phyloP scores from a whole-genome alignment of 345 rosid species.

The Euphorbia pulcherrima region DNA sequence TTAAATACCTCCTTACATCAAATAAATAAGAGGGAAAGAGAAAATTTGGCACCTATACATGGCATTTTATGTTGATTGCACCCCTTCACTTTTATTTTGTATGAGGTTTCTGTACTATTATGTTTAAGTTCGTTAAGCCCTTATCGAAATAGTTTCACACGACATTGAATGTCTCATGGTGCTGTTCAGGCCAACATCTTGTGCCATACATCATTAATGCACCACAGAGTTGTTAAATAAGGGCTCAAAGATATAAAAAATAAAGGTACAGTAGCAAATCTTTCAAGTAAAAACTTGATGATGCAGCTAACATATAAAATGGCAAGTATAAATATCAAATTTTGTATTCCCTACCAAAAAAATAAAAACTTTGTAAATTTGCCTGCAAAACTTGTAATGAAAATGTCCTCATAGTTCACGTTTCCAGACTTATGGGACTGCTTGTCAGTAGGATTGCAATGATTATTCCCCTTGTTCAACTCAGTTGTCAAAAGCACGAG shows the following conservation, averaged over 20 bases:
- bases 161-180: not conserved
- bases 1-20: constrained; percentile 4
- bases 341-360: not conserved
- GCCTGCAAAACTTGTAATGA: constrained; percentile 90
- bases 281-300: not conserved
- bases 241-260: not conserved
- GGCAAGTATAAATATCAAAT: not conserved
- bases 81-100: not conserved
- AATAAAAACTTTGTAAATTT: not conserved
- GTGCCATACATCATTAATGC: not conserved
- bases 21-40: too few relatives aligned
- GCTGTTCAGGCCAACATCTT: not conserved
- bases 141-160: too few relatives aligned
- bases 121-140: not conserved
- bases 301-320: not conserved
- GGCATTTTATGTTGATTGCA: too few relatives aligned
- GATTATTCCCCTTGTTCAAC: constrained; percentile 49
- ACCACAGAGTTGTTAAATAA: not conserved
- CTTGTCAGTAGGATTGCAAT: constrained; percentile 31
- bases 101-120: not conserved
- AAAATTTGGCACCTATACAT: too few relatives aligned
- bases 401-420: constrained; percentile 63
- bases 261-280: not conserved
- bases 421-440: constrained; percentile 30
- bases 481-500: constrained; percentile 87